These are phyloP conservation scores for Tricholomella constricta DNA, from an alignment of 768 basidiomycete genomes.

Conservation along the genomic window DNA sequence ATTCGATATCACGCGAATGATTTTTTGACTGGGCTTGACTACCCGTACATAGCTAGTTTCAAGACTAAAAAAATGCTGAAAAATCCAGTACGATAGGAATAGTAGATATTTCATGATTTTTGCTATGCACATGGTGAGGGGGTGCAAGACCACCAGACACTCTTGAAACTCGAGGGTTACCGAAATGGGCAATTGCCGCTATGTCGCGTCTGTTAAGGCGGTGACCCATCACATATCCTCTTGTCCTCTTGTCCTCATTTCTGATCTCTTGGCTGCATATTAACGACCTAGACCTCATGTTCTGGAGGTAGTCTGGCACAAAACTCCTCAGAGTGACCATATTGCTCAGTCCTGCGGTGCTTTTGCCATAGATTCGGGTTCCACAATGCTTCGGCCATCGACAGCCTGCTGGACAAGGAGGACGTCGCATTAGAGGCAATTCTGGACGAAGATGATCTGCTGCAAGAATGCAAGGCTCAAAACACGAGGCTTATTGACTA, in stretches of 20 bases:
- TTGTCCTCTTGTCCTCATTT: constrained; percentile 12
- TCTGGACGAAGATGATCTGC: constrained; percentile 89
- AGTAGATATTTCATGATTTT: background rate
- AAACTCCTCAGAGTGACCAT: constrained; percentile 28
- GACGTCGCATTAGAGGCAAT: constrained; percentile 88
- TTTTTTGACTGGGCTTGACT: too few species aligned
- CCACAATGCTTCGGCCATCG: constrained; percentile 86
- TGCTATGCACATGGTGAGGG: background rate
- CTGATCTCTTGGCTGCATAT: constrained; percentile 14
- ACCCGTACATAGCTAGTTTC: too few species aligned
- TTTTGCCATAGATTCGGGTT: constrained; percentile 78
- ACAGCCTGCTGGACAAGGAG: constrained; percentile 88
- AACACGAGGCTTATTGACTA: constrained; percentile 89
- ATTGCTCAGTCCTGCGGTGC: constrained; percentile 31
- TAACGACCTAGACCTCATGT: constrained; percentile 37
- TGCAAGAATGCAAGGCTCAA: constrained; percentile 94
- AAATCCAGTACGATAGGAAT: too few species aligned
- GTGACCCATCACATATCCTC: constrained; percentile 7
- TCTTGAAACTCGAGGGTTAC: background rate
- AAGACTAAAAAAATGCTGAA: too few species aligned
- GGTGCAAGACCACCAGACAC: background rate
- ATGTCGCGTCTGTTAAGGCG: constrained; percentile 10
- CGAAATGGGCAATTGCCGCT: constrained; percentile 15
- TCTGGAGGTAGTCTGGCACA: constrained; percentile 51
- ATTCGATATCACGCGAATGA: too few species aligned